Conservation (phyloP, 2,329 filamentous ascomycete genomes). For the Exophiala oligosperma region DNA sequence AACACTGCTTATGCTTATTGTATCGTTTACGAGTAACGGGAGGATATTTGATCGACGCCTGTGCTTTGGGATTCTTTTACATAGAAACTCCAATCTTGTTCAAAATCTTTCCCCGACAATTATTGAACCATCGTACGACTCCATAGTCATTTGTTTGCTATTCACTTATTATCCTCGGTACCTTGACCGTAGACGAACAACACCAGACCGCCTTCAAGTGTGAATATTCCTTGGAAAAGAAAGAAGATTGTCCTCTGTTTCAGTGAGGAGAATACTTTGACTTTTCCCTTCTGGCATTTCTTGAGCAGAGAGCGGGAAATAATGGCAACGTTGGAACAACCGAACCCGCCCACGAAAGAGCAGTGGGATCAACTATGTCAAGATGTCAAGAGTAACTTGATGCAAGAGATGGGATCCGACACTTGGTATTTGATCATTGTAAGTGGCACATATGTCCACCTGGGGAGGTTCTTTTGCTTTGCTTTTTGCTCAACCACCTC, state of each 20-base stretch:
- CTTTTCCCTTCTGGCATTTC: neutral
- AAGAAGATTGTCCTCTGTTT: neutral
- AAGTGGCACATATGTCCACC: slow-evolving; percentile 21
- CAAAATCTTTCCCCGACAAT: too few relatives aligned
- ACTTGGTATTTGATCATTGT: slow-evolving; percentile 48
- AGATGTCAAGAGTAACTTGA: slow-evolving; percentile 29
- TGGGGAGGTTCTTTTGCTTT: too few relatives aligned
- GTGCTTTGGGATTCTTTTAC: too few relatives aligned
- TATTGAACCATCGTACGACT: too few relatives aligned
- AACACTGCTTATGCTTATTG: too few relatives aligned
- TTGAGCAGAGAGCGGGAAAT: neutral
- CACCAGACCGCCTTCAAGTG: neutral
- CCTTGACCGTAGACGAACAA: too few relatives aligned
- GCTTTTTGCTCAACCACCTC: too few relatives aligned
- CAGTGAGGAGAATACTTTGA: too few relatives aligned
- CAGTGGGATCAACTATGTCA: slow-evolving; percentile 30
- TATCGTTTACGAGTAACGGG: too few relatives aligned
- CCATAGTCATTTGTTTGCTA: too few relatives aligned
- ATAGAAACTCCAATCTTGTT: too few relatives aligned
- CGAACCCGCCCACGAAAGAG: slow-evolving; percentile 14
- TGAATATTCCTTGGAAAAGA: neutral
- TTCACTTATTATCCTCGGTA: neutral
- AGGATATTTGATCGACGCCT: too few relatives aligned
- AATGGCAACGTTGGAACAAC: neutral
- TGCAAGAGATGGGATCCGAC: slow-evolving; percentile 62